Percentiles rank a stretch among this genome's conserved stretches.
Conservation (phyloP, 331 rosid species). For the Stylosanthes scabra region DNA sequence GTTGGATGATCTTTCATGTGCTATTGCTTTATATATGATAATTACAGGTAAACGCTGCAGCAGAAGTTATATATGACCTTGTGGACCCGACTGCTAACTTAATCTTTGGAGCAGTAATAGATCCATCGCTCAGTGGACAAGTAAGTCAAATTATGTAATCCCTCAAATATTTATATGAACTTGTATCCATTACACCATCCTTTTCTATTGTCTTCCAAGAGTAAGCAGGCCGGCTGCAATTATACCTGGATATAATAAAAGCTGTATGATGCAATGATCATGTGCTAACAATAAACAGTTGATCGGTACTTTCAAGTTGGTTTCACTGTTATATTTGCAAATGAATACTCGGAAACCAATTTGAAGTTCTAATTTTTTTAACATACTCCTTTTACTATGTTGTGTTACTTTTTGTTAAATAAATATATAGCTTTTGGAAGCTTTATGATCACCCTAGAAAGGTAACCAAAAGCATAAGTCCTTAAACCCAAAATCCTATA, state of each 20-base stretch:
- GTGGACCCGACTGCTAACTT: conserved; percentile 98
- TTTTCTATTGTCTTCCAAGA: no score
- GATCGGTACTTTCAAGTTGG: neutral
- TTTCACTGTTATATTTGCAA: neutral
- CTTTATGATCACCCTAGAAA: neutral
- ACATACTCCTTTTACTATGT: conserved; percentile 10
- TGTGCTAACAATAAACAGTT: conserved; percentile 6
- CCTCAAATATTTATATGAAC: conserved; percentile 19
- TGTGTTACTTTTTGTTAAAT: conserved; percentile 21
- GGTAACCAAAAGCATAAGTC: neutral
- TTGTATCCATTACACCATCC: neutral
- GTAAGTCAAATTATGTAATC: conserved; percentile 59
- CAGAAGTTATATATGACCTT: conserved; percentile 98
- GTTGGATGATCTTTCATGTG: conserved; percentile 28
- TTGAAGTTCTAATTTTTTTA: conserved; percentile 29
- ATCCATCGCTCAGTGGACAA: conserved; percentile 96
- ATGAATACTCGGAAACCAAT: neutral
- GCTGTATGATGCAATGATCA: conserved; percentile 3
- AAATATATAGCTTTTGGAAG: conserved; percentile 22
- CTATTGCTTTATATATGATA: conserved; percentile 33
- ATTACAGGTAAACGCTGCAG: conserved; percentile 97
- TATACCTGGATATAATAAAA: conserved; percentile 13
- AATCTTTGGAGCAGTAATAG: conserved; percentile 98
- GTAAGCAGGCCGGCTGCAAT: conserved; percentile 18
- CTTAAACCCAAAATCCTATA: neutral